These are phyloP conservation scores for Amanita phalloides DNA, from an alignment of 768 basidiomycete genomes.

Conservation along the genomic window DNA sequence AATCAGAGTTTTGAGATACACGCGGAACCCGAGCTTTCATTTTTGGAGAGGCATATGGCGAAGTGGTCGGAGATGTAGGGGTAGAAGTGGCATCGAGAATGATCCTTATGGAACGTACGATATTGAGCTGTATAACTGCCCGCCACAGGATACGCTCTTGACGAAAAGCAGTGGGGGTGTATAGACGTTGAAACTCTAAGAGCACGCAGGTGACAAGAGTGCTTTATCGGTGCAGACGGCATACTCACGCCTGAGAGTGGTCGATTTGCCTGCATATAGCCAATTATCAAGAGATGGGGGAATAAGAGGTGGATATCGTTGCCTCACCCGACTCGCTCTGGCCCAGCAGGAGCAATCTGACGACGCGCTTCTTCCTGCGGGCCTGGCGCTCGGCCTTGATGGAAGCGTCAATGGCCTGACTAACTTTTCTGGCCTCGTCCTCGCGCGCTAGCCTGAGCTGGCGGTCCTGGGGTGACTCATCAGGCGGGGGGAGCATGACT, in stretches of 20 bases:
- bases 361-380: slow-evolving; percentile 55
- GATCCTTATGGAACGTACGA: slow-evolving; percentile 65
- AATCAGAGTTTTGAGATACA: slow-evolving; percentile 5
- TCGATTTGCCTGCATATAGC: slow-evolving; percentile 53
- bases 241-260: slow-evolving; percentile 67
- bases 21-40: slow-evolving; percentile 23
- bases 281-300: slow-evolving; percentile 6
- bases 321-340: slow-evolving; percentile 69
- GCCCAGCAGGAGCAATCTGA: slow-evolving; percentile 65
- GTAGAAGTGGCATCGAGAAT: slow-evolving; percentile 49
- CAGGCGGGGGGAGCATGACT: slow-evolving; percentile 50
- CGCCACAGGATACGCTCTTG: slow-evolving; percentile 77
- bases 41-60: slow-evolving; percentile 26
- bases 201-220: not conserved
- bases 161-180: slow-evolving; percentile 64
- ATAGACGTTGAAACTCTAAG: slow-evolving; percentile 67
- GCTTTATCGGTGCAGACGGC: not conserved
- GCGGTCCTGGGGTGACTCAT: slow-evolving; percentile 55
- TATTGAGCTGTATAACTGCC: slow-evolving; percentile 72
- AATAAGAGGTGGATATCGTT: not conserved
- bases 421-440: slow-evolving; percentile 55
- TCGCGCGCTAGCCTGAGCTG: slow-evolving; percentile 44
- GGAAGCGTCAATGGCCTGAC: slow-evolving; percentile 62
- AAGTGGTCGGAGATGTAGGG: slow-evolving; percentile 17
- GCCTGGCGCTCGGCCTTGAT: slow-evolving; percentile 58